Percentiles rank a stretch among this genome's conserved stretches.
phyloP scores from a whole-genome alignment of 2,329 filamentous ascomycete genomes.

The Ascocoryne sarcoides region DNA sequence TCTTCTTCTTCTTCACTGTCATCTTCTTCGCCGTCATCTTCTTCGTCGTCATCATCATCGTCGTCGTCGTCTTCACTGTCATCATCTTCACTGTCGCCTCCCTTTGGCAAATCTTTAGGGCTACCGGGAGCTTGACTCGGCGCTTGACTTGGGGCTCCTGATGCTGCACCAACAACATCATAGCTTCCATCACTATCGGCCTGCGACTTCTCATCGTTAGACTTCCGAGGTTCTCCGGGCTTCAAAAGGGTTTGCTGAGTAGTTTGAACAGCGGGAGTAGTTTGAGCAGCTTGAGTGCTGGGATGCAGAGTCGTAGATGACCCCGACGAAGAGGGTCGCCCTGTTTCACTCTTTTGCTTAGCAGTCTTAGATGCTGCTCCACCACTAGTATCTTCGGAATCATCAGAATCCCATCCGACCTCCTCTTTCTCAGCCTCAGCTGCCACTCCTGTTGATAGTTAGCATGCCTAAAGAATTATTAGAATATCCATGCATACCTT shows the following conservation, averaged over 20 bases:
- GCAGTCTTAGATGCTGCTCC: conserved; percentile 19
- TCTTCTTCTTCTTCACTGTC: no score
- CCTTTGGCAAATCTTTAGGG: conserved; percentile 48
- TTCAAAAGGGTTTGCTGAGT: conserved; percentile 40
- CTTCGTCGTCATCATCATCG: no score
- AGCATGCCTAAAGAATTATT: neutral
- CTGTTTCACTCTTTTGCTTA: conserved; percentile 32
- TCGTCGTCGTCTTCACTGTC: no score
- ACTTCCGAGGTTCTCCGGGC: conserved; percentile 57
- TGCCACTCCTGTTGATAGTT: neutral
- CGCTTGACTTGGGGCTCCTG: conserved; percentile 68
- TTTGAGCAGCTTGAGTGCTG: conserved; percentile 2
- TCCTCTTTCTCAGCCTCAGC: neutral
- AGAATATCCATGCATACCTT: conserved; percentile 50
- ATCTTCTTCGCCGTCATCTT: no score
- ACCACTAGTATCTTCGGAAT: neutral
- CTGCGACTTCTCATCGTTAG: conserved; percentile 82
- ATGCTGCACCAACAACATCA: conserved; percentile 76
- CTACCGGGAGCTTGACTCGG: conserved; percentile 44
- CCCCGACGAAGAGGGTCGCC: conserved; percentile 38
- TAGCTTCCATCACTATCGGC: conserved; percentile 94
- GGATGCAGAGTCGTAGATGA: conserved; percentile 56
- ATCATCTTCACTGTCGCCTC: conserved; percentile 59
- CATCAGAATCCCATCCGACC: neutral
- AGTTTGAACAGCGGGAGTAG: conserved; percentile 31